Conservation (phyloP, 176 grass and related monocot species). For the Triticum timopheevii region DNA sequence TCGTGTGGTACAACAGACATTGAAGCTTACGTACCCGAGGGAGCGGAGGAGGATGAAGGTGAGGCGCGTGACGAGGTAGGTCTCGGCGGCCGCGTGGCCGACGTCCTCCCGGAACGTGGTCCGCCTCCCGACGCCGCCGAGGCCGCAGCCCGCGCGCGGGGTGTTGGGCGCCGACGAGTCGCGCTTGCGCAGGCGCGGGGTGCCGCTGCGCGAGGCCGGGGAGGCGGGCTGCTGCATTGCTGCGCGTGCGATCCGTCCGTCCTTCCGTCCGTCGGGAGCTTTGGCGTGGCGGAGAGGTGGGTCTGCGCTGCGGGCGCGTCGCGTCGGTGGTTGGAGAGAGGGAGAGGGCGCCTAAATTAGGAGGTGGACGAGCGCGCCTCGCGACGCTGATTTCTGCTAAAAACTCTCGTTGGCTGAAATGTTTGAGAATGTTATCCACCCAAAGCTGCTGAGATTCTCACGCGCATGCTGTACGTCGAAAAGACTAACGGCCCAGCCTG, state of each 20-base stretch:
- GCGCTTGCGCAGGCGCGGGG: slow-evolving; percentile 36
- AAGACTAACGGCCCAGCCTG: too few relatives aligned
- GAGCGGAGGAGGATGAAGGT: slow-evolving; percentile 77
- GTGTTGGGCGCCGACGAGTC: background rate
- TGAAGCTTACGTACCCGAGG: slow-evolving; percentile 59
- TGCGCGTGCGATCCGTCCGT: background rate
- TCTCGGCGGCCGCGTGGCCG: slow-evolving; percentile 77
- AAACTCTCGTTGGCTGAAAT: too few relatives aligned
- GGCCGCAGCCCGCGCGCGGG: background rate
- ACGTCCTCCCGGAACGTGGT: slow-evolving; percentile 63
- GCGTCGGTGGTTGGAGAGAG: slow-evolving; percentile 1
- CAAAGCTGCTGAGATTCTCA: too few relatives aligned
- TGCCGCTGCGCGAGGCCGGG: background rate
- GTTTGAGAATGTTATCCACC: too few relatives aligned
- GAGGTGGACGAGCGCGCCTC: slow-evolving; percentile 22
- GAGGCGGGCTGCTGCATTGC: slow-evolving; percentile 21
- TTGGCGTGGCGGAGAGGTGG: background rate
- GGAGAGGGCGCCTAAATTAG: slow-evolving; percentile 19
- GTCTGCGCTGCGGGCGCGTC: background rate
- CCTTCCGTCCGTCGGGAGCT: too few relatives aligned
- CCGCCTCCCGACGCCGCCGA: background rate
- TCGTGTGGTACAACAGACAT: background rate
- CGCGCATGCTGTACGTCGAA: too few relatives aligned
- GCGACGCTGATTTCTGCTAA: too few relatives aligned
- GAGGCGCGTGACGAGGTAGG: slow-evolving; percentile 82